Evolutionary conservation across 108 stramenopile species (phyloP), one percentile per base, ranked within the genome.

Genomic region (Fragilaria radians): DNA sequence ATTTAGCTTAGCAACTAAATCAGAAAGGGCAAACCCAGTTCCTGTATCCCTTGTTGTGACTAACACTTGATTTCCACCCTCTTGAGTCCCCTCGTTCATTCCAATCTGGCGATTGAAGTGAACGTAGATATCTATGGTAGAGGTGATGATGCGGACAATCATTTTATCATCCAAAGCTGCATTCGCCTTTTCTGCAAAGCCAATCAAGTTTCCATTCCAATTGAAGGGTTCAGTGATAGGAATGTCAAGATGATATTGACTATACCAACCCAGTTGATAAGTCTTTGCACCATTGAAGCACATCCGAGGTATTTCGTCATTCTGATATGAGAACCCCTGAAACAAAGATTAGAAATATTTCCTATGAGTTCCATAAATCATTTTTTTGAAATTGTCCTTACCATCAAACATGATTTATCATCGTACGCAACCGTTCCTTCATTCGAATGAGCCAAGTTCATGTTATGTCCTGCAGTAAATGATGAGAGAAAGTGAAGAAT

Each of bases 271-370:
- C 24, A 79, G 62, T 53, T 82, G 78, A 62, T 66, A 81, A 32
- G 56, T 69, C 30, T 85, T 81, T n/a, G 79, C 78, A 1, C 66
- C 63, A 50, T 85, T 85, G 66, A 79, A 85, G 47, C 80, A 82
- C 59, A 71, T 63, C 34, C 48, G 24, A 5, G 79, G 80, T 26
- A 54, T 62, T 21, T 73, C 65, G 28, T 69, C 62, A 22, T 47
- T 2, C 4, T 17, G 23, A 52, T 80, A 85, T 45, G 57, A 57
- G 59, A 54, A 81, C 3, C 83, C 75, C 80, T 77, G 74, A 33
- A 67, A 46, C n/a, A n/a, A n/a, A n/a, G n/a, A n/a, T 51, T 63
- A 45, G 42, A 45, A 45, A 45, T 14, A 17, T 23, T 18, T 28
- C 52, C 18, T 23, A n/a, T 9, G 26, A 5, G 0, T 60, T n/a